Base-by-base conservation (phyloP, 441 rosid genomes). In the Brassica balearica region DNA sequence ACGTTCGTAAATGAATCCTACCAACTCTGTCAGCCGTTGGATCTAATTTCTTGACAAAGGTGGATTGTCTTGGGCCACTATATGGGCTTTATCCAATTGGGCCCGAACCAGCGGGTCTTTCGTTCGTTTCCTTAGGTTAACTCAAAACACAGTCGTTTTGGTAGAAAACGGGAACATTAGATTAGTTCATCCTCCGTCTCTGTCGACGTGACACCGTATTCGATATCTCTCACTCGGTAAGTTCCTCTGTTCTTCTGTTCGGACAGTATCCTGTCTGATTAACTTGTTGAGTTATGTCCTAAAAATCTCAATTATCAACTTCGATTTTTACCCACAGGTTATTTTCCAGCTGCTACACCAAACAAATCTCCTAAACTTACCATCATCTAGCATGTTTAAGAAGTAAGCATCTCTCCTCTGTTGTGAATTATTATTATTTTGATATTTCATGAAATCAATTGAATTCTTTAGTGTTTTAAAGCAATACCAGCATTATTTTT, bases 351-450 rank as follows among this genome's bases (percentile, higher is more conserved):
- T 8, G 64, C n/a, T 6, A n/a, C n/a, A n/a, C n/a, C n/a, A n/a
- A n/a, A n/a, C n/a, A n/a, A 27, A 61, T 69, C 20, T 51, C 65
- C 19, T 70, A 22, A 22, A 53, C 32, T 22, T 77, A 19, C 34
- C 34, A 29, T 4, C 34, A 4, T 1, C 79, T 6, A 80, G 29
- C 27, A 80, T 80, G 82, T 80, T 80, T 34, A 80, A 75, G 46
- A 80, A 80, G 82, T 80, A 70, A 65, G 73, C 23, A 56, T 69
- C 48, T 79, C 34, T 73, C 34, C 5, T 29, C 0, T 29, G 5
- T 29, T 29, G 4, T 29, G 0, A 29, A 25, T 29, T 10, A 6
- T 36, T 36, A 7, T 41, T 41, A 41, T 9, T 41, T 41, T 41
- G n/a, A 9, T 8, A 36, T 36, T 8, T 41, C 12, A 38, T 38